These are phyloP conservation scores for Megacollybia marginata DNA, from an alignment of 768 basidiomycete species.

Conservation along the genomic window DNA sequence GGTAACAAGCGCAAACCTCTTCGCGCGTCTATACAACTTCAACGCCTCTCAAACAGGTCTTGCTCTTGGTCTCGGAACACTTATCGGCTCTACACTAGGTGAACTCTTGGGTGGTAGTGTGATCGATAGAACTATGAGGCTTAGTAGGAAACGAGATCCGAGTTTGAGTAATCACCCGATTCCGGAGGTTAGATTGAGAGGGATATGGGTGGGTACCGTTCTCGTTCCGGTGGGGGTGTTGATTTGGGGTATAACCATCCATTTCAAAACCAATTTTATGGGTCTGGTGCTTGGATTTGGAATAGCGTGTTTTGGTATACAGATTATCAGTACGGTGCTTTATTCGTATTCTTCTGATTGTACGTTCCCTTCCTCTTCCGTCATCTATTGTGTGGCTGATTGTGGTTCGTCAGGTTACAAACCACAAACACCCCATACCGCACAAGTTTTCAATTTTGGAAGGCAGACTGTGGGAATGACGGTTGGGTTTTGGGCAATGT, in stretches of 20 bases:
- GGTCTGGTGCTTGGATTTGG: background rate
- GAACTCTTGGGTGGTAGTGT: background rate
- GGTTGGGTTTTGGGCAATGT: slow-evolving; percentile 12
- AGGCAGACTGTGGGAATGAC: slow-evolving; percentile 13
- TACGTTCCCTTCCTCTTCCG: no score
- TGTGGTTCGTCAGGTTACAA: slow-evolving; percentile 1
- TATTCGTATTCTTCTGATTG: background rate
- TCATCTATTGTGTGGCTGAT: no score
- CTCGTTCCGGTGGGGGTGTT: background rate
- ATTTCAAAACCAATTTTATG: background rate
- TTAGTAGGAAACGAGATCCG: background rate
- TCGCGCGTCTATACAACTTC: background rate
- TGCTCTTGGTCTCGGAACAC: background rate
- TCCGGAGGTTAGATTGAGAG: background rate
- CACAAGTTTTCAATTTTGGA: slow-evolving; percentile 12
- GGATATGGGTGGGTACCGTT: background rate
- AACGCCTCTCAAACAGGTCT: background rate
- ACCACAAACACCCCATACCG: background rate
- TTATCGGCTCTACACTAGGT: background rate
- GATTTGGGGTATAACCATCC: background rate
- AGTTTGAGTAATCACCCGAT: background rate
- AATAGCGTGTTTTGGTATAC: background rate
- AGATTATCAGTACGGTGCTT: background rate
- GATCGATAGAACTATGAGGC: background rate
- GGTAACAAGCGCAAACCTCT: slow-evolving; percentile 13